Evolutionary conservation across 108 stramenopile genomes (phyloP).

Genomic region (Pinguiococcus pyrenoidosus): DNA sequence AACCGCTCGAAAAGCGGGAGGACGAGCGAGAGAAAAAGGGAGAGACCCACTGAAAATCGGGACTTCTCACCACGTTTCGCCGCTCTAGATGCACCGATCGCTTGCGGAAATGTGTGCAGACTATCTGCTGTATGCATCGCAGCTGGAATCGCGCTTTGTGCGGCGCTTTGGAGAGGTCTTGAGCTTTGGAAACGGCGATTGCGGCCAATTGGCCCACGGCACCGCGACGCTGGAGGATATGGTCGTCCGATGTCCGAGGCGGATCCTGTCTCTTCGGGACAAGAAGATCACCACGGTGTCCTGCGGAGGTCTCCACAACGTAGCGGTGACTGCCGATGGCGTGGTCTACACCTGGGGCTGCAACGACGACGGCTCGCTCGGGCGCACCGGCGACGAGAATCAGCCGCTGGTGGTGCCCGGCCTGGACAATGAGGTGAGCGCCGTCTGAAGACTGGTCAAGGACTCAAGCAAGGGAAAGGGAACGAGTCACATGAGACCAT

Average conservation of each 20-base stretch:
- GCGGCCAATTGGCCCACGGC: slow-evolving; percentile 42
- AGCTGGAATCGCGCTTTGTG: no score
- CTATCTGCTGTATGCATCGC: no score
- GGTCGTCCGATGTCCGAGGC: slow-evolving; percentile 7
- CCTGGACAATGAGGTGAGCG: slow-evolving; percentile 13
- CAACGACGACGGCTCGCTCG: slow-evolving; percentile 68
- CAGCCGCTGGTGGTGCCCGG: slow-evolving; percentile 12
- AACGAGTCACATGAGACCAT: no score
- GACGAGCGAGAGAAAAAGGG: no score
- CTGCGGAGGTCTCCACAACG: slow-evolving; percentile 62
- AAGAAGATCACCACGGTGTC: slow-evolving; percentile 37
- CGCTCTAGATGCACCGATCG: no score
- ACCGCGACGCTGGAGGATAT: slow-evolving; percentile 4
- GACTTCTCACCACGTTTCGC: no score
- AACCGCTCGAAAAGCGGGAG: no score
- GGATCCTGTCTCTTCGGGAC: slow-evolving; percentile 24
- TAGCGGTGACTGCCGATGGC: slow-evolving; percentile 51
- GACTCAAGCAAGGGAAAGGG: no score
- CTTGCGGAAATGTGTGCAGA: no score
- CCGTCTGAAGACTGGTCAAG: no score
- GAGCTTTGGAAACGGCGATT: slow-evolving; percentile 41
- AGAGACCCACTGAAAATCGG: no score
- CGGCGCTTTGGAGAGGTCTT: no score
- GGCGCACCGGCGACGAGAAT: slow-evolving; percentile 34
- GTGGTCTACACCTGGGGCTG: slow-evolving; percentile 72